Evolutionary conservation across 2,329 filamentous ascomycete genomes (phyloP).

Genomic region (Volutella citrinella): DNA sequence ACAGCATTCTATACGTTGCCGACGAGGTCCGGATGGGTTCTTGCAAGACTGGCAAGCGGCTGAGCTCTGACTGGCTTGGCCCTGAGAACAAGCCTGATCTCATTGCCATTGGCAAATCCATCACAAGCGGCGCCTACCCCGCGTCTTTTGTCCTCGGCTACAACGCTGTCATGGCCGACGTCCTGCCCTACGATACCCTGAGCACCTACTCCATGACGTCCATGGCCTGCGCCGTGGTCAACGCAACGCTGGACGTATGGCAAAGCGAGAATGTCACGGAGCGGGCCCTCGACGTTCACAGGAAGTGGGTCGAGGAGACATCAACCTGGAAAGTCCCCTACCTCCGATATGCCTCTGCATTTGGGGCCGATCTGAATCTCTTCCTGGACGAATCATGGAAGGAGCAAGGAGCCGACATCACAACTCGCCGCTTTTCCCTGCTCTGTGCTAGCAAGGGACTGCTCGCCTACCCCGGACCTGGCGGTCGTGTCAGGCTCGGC

Average conservation of each 20-base stretch:
- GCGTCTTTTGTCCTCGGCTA: slow-evolving; percentile 14
- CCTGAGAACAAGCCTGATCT: slow-evolving; percentile 20
- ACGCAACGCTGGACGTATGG: slow-evolving; percentile 5
- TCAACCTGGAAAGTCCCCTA: slow-evolving; percentile 10
- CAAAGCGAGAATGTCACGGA: slow-evolving; percentile 12
- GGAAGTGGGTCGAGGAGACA: slow-evolving; percentile 9
- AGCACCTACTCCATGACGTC: slow-evolving; percentile 13
- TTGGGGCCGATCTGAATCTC: slow-evolving; percentile 12
- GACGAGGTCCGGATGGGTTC: slow-evolving; percentile 21
- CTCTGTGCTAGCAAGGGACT: slow-evolving; percentile 11
- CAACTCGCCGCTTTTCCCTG: slow-evolving; percentile 8
- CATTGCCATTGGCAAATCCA: slow-evolving; percentile 18
- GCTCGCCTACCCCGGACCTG: slow-evolving; percentile 7
- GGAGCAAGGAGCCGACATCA: slow-evolving; percentile 7
- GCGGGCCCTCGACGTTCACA: slow-evolving; percentile 8
- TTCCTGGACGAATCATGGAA: slow-evolving; percentile 7
- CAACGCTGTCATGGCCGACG: slow-evolving; percentile 10
- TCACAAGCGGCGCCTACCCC: slow-evolving; percentile 15
- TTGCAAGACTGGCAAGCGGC: slow-evolving; percentile 21
- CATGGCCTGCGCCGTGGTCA: slow-evolving; percentile 7
- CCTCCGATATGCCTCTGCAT: slow-evolving; percentile 9
- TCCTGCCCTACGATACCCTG: slow-evolving; percentile 8
- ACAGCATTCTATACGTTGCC: slow-evolving; percentile 19
- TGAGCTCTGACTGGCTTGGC: slow-evolving; percentile 18
- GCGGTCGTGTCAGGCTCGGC: slow-evolving; percentile 4